These are phyloP conservation scores for Mychonastes homosphaera DNA, from an alignment of 139 green algal genomes.

Conservation along the genomic window DNA sequence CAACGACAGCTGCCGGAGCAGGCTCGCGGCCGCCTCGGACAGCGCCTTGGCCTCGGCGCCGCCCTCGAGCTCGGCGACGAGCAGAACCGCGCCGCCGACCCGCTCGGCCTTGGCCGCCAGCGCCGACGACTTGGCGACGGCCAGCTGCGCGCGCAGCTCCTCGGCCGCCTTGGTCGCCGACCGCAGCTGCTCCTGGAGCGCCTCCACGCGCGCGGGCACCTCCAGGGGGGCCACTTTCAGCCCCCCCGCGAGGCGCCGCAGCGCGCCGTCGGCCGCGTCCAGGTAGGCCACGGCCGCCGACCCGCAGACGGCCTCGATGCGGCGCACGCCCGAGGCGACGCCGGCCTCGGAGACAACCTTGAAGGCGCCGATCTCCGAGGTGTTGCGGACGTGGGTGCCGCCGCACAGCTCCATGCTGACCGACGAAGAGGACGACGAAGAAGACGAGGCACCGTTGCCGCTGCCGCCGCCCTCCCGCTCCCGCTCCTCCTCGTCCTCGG, in stretches of 20 bases:
- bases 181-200: slow-evolving; percentile 53
- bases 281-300: slow-evolving; percentile 59
- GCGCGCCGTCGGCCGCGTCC: slow-evolving; percentile 43
- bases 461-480: background rate
- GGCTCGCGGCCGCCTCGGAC: slow-evolving; percentile 54
- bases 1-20: slow-evolving; percentile 26
- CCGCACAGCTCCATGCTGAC: slow-evolving; percentile 86
- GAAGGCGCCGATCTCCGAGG: slow-evolving; percentile 63
- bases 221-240: slow-evolving; percentile 42
- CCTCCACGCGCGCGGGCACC: slow-evolving; percentile 34
- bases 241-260: slow-evolving; percentile 34
- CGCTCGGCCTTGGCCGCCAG: background rate
- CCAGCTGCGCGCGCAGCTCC: slow-evolving; percentile 50
- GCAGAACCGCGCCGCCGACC: slow-evolving; percentile 30
- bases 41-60: slow-evolving; percentile 65
- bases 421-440: too few relatives aligned
- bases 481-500: too few relatives aligned
- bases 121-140: slow-evolving; percentile 54
- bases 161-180: slow-evolving; percentile 48
- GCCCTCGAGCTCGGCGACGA: slow-evolving; percentile 62
- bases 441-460: slow-evolving; percentile 14
- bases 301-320: slow-evolving; percentile 82
- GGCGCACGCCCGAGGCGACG: slow-evolving; percentile 74
- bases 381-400: slow-evolving; percentile 42
- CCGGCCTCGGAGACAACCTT: slow-evolving; percentile 71